Evolutionary conservation across 2,329 filamentous ascomycete species (phyloP).

Genomic region (Daldinia sp.): DNA sequence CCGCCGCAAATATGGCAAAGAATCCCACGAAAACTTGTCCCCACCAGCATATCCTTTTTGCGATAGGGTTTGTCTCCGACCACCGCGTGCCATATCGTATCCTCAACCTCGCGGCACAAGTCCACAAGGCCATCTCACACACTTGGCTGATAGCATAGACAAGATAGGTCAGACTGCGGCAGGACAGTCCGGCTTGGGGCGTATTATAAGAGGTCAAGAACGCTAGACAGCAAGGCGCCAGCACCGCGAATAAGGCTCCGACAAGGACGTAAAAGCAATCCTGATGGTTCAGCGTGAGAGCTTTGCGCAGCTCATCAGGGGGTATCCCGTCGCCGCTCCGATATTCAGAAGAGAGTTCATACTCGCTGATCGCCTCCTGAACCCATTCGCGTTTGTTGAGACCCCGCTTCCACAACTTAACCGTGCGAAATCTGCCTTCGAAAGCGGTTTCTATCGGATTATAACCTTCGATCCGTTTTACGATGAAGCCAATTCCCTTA

Average conservation of each 20-base stretch:
- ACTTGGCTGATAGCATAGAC: slow-evolving; percentile 53
- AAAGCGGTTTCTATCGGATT: slow-evolving; percentile 47
- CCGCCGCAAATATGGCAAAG: slow-evolving; percentile 49
- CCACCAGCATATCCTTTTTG: slow-evolving; percentile 50
- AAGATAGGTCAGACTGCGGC: slow-evolving; percentile 52
- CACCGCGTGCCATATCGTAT: slow-evolving; percentile 47
- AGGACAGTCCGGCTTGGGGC: slow-evolving; percentile 51
- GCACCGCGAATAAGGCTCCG: slow-evolving; percentile 43
- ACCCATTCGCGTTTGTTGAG: slow-evolving; percentile 51
- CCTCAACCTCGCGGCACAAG: slow-evolving; percentile 46
- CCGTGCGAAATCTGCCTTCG: slow-evolving; percentile 49
- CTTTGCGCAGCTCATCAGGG: slow-evolving; percentile 33
- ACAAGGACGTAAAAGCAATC: slow-evolving; percentile 46
- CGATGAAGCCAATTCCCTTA: slow-evolving; percentile 26
- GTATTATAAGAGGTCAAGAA: slow-evolving; percentile 53
- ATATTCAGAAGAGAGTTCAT: slow-evolving; percentile 30
- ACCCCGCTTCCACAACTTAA: slow-evolving; percentile 53
- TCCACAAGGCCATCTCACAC: slow-evolving; percentile 50
- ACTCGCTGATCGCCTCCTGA: slow-evolving; percentile 49
- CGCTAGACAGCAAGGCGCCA: slow-evolving; percentile 50
- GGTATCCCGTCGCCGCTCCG: slow-evolving; percentile 13
- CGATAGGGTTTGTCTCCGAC: slow-evolving; percentile 44
- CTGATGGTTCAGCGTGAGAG: slow-evolving; percentile 39
- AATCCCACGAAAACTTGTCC: slow-evolving; percentile 50
- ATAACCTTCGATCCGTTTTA: slow-evolving; percentile 42